Base-by-base conservation (phyloP, 1,284 basidiomycete genomes). In the Apiotrichum montevideense region DNA sequence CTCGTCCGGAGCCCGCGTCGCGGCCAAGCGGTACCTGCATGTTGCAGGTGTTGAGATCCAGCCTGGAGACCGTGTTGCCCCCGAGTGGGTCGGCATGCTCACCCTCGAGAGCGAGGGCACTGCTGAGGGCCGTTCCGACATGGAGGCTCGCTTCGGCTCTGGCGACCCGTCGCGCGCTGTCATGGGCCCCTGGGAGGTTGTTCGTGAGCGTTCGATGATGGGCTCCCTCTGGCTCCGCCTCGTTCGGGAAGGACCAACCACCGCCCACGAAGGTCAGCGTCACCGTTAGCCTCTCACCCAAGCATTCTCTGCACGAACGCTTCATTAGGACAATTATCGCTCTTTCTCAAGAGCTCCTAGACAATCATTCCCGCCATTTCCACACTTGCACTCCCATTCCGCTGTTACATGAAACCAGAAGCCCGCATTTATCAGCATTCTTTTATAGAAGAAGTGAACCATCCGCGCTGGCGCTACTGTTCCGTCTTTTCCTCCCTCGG, bases 21-120 rank as follows among this genome's bases (percentile, higher is more conserved):
- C 65, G 11, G 73, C 76, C 42, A 77, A 77, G 59, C 67, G 75
- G 5, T 78, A 77, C 60, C 63, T 78, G 4, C 71, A 77, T 54
- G 76, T 77, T 3, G 70, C 74, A 3, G 77, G 76, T 2, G 72
- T 77, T 47, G 69, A 74, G 53, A 62, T 76, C 33, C 47, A 51
- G 8, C 49, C 56, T 1, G 61, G 52, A 3, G 64, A 68, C 43
- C 59, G 56, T n/a, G 64, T 61, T 7, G 67, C 66, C 8, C 59
- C 65, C 10, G 72, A 72, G 52, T 77, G 75, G 75, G 57, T 64
- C 11, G 75, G 75, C 15, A 72, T 74, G 64, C 66, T 77, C 14
- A 65, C 67, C 6, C 65, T 77, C 46, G 75, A 77, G 59, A 65
- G 71, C n/a, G 75, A 77, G 52, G 75, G 74, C 3, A 77, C 75